phyloP scores from a whole-genome alignment of 805 yeast species.

The Suhomyces sp. region DNA sequence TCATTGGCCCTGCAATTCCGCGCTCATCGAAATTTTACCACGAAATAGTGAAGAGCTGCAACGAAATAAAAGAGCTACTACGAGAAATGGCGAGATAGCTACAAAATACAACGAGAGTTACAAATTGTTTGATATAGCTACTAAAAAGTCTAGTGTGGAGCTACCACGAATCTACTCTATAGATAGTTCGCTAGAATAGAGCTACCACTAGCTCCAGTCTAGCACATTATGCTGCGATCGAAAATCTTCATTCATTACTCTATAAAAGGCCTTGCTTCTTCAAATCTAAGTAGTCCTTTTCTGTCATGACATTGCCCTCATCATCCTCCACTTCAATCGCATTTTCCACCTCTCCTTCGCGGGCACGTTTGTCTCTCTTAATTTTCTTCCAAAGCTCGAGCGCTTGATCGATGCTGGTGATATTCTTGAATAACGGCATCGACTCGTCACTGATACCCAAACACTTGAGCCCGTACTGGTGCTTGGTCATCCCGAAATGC shows the following conservation, averaged over 20 bases:
- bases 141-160: no score
- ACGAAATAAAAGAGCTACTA: no score
- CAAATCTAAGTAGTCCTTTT: slow-evolving; percentile 76
- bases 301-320: slow-evolving; percentile 89
- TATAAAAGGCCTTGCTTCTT: slow-evolving; percentile 82
- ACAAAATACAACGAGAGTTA: no score
- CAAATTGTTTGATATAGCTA: no score
- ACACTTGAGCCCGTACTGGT: slow-evolving; percentile 67
- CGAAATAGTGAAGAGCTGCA: no score
- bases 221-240: no score
- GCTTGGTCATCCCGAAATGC: slow-evolving; percentile 74
- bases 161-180: no score
- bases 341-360: slow-evolving; percentile 45
- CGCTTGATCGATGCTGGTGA: slow-evolving; percentile 69
- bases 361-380: slow-evolving; percentile 32
- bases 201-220: no score
- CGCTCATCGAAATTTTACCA: not conserved
- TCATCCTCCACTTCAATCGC: slow-evolving; percentile 85
- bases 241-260: no score
- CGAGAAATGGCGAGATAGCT: no score
- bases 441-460: slow-evolving; percentile 62
- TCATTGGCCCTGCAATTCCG: not conserved
- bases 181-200: no score
- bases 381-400: slow-evolving; percentile 50
- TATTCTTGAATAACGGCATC: slow-evolving; percentile 53